These are phyloP conservation scores for Sporothrix euskadiensis DNA, from an alignment of 2,329 filamentous ascomycete species.

Conservation along the genomic window DNA sequence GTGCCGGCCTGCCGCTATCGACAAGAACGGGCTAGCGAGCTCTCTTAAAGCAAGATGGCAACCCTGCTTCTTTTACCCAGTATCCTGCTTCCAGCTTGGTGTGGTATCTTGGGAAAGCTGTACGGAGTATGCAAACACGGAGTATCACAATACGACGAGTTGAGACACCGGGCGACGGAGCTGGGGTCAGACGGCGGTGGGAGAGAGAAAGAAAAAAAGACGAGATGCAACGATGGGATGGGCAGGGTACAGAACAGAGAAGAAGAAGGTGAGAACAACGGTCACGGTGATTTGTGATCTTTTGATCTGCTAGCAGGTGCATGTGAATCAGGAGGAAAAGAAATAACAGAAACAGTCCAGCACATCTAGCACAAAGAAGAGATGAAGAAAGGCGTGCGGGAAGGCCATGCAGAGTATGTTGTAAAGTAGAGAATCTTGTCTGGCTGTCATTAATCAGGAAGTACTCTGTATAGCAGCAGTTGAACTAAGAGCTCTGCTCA, in stretches of 20 bases:
- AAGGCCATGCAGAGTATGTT: not conserved
- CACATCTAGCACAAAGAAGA: not conserved
- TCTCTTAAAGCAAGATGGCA: not conserved
- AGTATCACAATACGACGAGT: constrained; percentile 19
- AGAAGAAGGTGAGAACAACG: not conserved
- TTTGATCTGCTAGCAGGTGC: constrained; percentile 24
- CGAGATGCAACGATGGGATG: not conserved
- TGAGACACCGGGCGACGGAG: constrained; percentile 5
- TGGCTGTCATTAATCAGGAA: not conserved
- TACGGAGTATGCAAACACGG: constrained; percentile 10
- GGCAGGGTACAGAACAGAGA: not conserved
- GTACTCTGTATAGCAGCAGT: not conserved
- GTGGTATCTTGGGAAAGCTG: not conserved
- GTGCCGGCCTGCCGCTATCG: constrained; percentile 13
- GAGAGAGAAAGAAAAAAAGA: not conserved
- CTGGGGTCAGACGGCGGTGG: not conserved
- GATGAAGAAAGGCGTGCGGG: constrained; percentile 2
- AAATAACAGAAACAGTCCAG: not conserved
- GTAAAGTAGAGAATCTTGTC: not conserved
- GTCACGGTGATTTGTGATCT: constrained; percentile 6
- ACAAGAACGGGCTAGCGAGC: constrained; percentile 12
- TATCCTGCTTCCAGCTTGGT: not conserved
- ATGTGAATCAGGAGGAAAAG: constrained; percentile 18
- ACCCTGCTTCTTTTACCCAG: not conserved
- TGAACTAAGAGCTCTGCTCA: not conserved